These are phyloP conservation scores for Fraxinus xanthoxyloides DNA, from an alignment of 305 asterid species.

Conservation along the genomic window DNA sequence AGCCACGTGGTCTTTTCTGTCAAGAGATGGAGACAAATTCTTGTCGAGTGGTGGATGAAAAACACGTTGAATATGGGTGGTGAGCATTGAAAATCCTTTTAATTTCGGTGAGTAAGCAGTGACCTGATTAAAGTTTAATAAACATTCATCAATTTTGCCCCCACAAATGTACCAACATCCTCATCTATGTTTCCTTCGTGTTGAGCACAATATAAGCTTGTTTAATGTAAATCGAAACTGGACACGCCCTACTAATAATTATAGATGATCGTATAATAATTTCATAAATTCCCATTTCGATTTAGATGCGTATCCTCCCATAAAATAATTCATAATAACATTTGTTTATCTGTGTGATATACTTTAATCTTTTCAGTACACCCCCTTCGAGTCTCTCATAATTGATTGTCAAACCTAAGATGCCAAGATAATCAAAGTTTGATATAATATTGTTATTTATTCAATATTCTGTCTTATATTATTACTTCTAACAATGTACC, in stretches of 20 bases:
- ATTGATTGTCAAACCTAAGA: too few species aligned
- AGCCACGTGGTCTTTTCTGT: not conserved
- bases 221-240: not conserved
- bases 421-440: too few species aligned
- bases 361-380: too few species aligned
- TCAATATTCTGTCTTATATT: not conserved
- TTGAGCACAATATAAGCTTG: not conserved
- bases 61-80: not conserved
- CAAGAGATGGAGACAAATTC: not conserved
- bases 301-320: not conserved
- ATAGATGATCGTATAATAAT: not conserved
- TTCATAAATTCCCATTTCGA: too few species aligned
- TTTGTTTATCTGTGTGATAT: not conserved
- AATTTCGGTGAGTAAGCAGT: not conserved
- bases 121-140: not conserved
- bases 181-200: not conserved
- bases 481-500: not conserved
- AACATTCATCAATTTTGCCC: not conserved
- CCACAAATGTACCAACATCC: not conserved
- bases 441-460: too few species aligned
- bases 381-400: not conserved
- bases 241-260: not conserved
- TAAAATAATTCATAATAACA: not conserved
- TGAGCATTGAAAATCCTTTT: too few species aligned
- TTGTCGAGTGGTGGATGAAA: not conserved